Evolutionary conservation across 2,329 filamentous ascomycete species (phyloP).

Genomic region (Emmonsiellopsis sp.): DNA sequence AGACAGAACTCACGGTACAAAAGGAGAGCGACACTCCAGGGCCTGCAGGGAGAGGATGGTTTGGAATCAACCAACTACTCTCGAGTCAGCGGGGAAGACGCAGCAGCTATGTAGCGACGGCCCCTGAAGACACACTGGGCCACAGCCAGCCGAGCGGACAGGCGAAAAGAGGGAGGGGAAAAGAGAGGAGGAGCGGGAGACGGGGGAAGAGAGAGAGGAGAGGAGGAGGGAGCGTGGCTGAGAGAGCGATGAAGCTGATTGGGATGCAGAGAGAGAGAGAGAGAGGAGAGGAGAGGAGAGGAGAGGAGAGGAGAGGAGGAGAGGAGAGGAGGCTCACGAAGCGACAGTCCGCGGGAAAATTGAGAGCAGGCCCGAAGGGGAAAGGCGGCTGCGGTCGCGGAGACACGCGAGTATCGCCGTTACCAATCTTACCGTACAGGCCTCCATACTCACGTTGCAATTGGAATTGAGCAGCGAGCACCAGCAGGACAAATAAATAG

Average conservation of each 20-base stretch:
- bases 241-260: conserved; percentile 10
- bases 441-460: too few species aligned
- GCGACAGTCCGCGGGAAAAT: not conserved
- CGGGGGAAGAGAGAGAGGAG: conserved; percentile 15
- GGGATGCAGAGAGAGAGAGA: conserved; percentile 12
- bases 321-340: not conserved
- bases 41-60: not conserved
- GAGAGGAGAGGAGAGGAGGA: not conserved
- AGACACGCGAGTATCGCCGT: too few species aligned
- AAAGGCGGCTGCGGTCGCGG: not conserved
- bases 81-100: not conserved
- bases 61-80: not conserved
- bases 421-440: too few species aligned
- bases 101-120: not conserved
- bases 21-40: conserved; percentile 1
- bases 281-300: conserved; percentile 8
- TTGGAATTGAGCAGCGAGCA: too few species aligned
- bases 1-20: not conserved
- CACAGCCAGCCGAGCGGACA: conserved; percentile 16
- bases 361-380: not conserved
- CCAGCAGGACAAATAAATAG: too few species aligned
- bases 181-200: conserved; percentile 18
- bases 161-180: conserved; percentile 13
- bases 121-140: not conserved
- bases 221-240: conserved; percentile 17